These are phyloP conservation scores for Colletotrichum lindemuthianum DNA, from an alignment of 2,329 filamentous ascomycete genomes.

Conservation along the genomic window DNA sequence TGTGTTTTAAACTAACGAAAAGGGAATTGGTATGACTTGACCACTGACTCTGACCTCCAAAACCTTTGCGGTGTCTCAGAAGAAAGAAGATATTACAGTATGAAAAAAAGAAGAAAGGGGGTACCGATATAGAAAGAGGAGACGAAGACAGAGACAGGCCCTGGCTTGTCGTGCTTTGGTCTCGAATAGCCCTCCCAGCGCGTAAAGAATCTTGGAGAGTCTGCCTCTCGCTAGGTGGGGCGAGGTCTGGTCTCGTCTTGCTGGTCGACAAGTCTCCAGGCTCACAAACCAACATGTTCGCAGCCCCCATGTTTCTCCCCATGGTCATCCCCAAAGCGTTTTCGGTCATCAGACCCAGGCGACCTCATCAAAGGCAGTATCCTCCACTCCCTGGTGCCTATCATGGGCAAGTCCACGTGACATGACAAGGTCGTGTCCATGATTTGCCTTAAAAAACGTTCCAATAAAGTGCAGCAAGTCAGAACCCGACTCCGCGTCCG, in stretches of 20 bases:
- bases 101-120: conserved; percentile 27
- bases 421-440: conserved; percentile 22
- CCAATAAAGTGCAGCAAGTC: conserved; percentile 40
- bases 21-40: conserved; percentile 36
- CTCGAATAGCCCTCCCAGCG: conserved; percentile 35
- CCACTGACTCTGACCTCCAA: conserved; percentile 35
- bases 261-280: conserved; percentile 23
- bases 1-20: conserved; percentile 26
- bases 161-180: conserved; percentile 16
- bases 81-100: conserved; percentile 37
- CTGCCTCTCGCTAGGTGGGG: conserved; percentile 26
- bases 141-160: conserved; percentile 35
- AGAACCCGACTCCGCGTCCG: conserved; percentile 51
- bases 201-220: conserved; percentile 36
- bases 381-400: conserved; percentile 15
- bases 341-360: background rate
- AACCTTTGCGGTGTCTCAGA: conserved; percentile 36
- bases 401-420: background rate
- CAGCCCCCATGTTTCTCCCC: conserved; percentile 15
- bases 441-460: conserved; percentile 32
- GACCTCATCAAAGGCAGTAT: conserved; percentile 11
- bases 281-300: conserved; percentile 14
- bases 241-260: conserved; percentile 1
- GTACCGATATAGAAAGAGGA: conserved; percentile 34
- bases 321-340: conserved; percentile 7